Evolutionary conservation across 208 protist genomes (phyloP).

Genomic region (Zelonia costaricensis): DNA sequence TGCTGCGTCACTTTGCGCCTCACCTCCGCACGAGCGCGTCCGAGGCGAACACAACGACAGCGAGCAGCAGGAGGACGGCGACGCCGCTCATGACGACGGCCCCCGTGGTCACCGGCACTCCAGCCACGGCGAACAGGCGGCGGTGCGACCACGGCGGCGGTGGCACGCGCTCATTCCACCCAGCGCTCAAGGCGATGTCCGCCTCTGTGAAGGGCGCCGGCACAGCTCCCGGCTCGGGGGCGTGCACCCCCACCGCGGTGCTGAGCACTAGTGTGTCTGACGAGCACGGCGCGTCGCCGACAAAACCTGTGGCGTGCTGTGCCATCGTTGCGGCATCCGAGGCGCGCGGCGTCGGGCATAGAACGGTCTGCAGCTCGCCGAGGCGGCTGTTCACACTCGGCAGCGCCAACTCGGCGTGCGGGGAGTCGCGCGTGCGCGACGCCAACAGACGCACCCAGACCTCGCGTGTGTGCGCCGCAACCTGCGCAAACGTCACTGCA

Average conservation of each 20-base stretch:
- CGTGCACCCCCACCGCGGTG: neutral
- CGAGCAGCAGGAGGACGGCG: neutral
- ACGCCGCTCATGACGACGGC: neutral
- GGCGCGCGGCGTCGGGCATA: neutral
- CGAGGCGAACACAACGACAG: too few relatives aligned
- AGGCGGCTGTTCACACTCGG: neutral
- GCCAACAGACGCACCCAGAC: neutral
- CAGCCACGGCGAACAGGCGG: neutral
- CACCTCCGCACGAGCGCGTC: too few relatives aligned
- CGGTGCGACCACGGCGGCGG: constrained; percentile 3
- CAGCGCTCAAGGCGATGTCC: neutral
- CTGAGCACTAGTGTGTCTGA: neutral
- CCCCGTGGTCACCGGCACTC: neutral
- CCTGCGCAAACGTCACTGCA: neutral
- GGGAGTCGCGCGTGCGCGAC: neutral
- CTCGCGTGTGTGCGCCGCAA: neutral
- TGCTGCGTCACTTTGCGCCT: too few relatives aligned
- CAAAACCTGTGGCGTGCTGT: too few relatives aligned
- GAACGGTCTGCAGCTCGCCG: neutral
- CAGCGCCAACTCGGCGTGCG: neutral
- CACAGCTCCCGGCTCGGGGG: neutral
- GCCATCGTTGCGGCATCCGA: neutral
- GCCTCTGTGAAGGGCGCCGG: neutral
- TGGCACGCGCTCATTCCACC: too few relatives aligned
- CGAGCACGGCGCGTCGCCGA: neutral